These are phyloP conservation scores for Rubroboletus pulcherrimus DNA, from an alignment of 768 basidiomycete genomes.

Conservation along the genomic window DNA sequence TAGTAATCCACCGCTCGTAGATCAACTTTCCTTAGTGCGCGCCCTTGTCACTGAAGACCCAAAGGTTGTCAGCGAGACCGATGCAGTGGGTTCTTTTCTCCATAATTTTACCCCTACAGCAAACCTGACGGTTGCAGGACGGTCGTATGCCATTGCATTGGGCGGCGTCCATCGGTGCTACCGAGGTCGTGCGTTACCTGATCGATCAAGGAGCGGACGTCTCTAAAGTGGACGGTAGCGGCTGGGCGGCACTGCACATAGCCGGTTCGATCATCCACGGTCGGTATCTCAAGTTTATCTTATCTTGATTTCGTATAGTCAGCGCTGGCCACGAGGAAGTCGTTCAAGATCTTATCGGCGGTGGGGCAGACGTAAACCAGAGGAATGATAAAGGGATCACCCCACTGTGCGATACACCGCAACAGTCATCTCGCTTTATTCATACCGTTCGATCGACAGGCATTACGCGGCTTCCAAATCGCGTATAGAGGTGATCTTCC, in stretches of 20 bases:
- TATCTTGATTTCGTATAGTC: constrained; percentile 39
- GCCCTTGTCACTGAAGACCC: constrained; percentile 62
- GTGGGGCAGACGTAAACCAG: constrained; percentile 78
- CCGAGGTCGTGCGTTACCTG: constrained; percentile 64
- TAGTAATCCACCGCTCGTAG: constrained; percentile 32
- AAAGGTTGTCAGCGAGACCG: constrained; percentile 54
- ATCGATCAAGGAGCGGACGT: constrained; percentile 69
- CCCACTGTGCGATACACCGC: constrained; percentile 55
- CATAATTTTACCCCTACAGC: rapidly evolving
- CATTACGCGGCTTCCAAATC: constrained; percentile 95
- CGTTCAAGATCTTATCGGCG: constrained; percentile 72
- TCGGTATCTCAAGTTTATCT: background rate
- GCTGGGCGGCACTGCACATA: constrained; percentile 81
- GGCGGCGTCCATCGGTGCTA: constrained; percentile 72
- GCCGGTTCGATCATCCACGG: constrained; percentile 45
- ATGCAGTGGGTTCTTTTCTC: constrained; percentile 44
- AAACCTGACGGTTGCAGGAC: constrained; percentile 44
- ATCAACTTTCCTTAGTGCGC: constrained; percentile 68
- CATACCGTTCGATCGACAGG: constrained; percentile 37
- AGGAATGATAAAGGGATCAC: constrained; percentile 81
- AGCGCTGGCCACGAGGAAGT: constrained; percentile 78
- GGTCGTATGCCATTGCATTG: constrained; percentile 81
- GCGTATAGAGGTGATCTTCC: constrained; percentile 62
- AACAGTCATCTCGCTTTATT: background rate
- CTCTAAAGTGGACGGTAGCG: constrained; percentile 55